Evolutionary conservation across 1,284 basidiomycete species (phyloP), one percentile per base, ranked within the genome.

Genomic region (Inonotus obliquus): DNA sequence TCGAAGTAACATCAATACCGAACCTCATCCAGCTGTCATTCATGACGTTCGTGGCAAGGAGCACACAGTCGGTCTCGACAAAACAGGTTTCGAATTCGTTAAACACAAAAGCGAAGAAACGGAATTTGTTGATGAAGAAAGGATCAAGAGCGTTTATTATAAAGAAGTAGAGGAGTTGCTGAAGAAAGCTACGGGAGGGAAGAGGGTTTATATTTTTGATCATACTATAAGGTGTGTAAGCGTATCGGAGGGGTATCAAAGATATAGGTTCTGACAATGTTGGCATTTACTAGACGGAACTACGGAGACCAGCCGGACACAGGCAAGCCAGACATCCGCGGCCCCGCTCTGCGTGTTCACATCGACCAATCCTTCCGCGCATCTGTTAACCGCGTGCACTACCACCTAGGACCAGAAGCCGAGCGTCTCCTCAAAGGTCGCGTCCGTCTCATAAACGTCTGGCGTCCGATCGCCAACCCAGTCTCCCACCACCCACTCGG

Each of bases 281-380:
- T 52, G 19, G 39, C n/a, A 21, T n/a, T 29, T 38, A 13, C n/a
- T 53, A 44, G 51, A 29, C 25, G 54, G 25, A 39, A 52, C 29
- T 52, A 52, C 19, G 51, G 4, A 1, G n/a, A 52, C 35, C n/a
- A 14, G 47, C 13, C 7, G 21, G 48, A 49, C n/a, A 6, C 27
- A 10, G n/a, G 10, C 19, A 14, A 49, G 2, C 23, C 17, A 17
- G 27, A 49, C 49, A n/a, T 23, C 7, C 51, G 56, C n/a, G 41
- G 35, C 10, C 48, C 51, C 29, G 59, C 61, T 61, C 14, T 37
- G 61, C 4, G 67, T 41, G 80, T 80, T 0, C 85, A 86, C 67
- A 79, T 84, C 59, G 85, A 87, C 69, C 85, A 87, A 70, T 84
- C 84, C 0, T 76, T 74, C 44, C 66, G 72, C 10, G 77, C 83